phyloP scores from a whole-genome alignment of 768 basidiomycete genomes.

The Roridomyces roridus region DNA sequence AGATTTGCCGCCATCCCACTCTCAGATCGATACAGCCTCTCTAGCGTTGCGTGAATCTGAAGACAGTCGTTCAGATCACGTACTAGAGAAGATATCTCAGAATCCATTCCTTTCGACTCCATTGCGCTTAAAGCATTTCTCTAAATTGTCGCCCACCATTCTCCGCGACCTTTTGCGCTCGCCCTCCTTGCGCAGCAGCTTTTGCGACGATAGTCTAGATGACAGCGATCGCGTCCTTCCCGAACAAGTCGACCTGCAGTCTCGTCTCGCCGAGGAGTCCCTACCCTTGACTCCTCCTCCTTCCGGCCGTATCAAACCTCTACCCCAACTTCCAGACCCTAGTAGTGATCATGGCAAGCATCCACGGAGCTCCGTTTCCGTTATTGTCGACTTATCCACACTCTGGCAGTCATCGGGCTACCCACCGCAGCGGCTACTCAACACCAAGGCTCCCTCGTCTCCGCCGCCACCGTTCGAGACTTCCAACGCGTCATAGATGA shows the following conservation, averaged over 20 bases:
- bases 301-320: conserved; percentile 20
- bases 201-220: conserved; percentile 21
- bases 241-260: neutral
- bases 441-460: conserved; percentile 16
- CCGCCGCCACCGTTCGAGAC: conserved; percentile 20
- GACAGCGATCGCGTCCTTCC: neutral
- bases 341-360: conserved; percentile 10
- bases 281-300: conserved; percentile 30
- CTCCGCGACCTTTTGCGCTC: conserved; percentile 27
- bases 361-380: neutral
- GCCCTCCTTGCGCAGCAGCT: conserved; percentile 26
- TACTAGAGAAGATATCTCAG: too few relatives aligned
- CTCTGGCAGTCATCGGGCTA: neutral
- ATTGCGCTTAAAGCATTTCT: conserved; percentile 29
- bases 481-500: conserved; percentile 27
- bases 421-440: neutral
- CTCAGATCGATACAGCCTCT: too few relatives aligned
- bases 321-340: conserved; percentile 8
- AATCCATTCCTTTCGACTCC: conserved; percentile 32
- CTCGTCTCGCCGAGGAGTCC: conserved; percentile 6
- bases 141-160: conserved; percentile 27
- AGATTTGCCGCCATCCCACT: conserved; percentile 3
- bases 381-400: neutral
- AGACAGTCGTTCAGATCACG: too few relatives aligned
- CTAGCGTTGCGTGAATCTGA: too few relatives aligned